Evolutionary conservation across 2,329 filamentous ascomycete genomes (phyloP).

Genomic region (Epichloe aotearoae): DNA sequence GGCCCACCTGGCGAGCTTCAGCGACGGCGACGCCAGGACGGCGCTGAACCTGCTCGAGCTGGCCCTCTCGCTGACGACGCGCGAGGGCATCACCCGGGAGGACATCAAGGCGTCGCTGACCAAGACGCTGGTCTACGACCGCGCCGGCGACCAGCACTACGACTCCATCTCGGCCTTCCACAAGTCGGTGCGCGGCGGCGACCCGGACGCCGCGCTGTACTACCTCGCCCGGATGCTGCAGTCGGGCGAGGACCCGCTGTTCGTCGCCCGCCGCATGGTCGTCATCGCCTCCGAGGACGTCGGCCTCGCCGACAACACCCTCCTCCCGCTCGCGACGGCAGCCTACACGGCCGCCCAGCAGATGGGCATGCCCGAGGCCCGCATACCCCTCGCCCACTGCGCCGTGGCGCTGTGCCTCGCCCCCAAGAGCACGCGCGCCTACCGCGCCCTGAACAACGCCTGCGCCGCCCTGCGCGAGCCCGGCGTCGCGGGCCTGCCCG

Average conservation of each 20-base stretch:
- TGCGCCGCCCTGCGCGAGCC: conserved; percentile 70
- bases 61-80: conserved; percentile 55
- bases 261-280: conserved; percentile 82
- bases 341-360: conserved; percentile 82
- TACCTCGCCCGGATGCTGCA: conserved; percentile 94
- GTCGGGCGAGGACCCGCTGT: conserved; percentile 85
- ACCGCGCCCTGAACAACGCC: conserved; percentile 69
- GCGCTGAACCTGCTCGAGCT: conserved; percentile 87
- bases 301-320: conserved; percentile 72
- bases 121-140: conserved; percentile 87
- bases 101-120: conserved; percentile 74
- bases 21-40: conserved; percentile 86
- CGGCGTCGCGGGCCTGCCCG: conserved; percentile 65
- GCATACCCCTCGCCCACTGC: conserved; percentile 83
- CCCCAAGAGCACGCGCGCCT: conserved; percentile 77
- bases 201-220: conserved; percentile 81
- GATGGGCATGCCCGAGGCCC: conserved; percentile 87
- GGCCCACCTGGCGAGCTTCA: conserved; percentile 68
- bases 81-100: conserved; percentile 53
- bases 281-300: conserved; percentile 93
- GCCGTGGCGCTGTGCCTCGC: conserved; percentile 68
- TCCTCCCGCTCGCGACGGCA: conserved; percentile 74
- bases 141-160: conserved; percentile 92
- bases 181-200: conserved; percentile 81
- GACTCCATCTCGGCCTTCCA: conserved; percentile 96